Percentiles rank a stretch among this genome's conserved stretches.
These are phyloP conservation scores for Teratosphaeria epicoccoides DNA, from an alignment of 2,329 filamentous ascomycete species.

Conservation along the genomic window DNA sequence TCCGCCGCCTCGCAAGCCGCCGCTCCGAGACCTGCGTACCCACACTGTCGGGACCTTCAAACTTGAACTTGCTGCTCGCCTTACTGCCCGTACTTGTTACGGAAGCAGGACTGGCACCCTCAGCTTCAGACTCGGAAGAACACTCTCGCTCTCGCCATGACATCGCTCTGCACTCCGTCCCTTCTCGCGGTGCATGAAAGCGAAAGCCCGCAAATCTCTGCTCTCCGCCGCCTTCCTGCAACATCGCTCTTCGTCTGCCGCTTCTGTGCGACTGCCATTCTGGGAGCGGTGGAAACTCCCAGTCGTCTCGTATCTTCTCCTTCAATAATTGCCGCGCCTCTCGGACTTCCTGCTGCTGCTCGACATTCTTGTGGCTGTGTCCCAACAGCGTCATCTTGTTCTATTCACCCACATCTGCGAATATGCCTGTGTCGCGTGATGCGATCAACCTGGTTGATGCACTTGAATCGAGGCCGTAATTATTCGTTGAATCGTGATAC, in stretches of 20 bases:
- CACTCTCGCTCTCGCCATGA: constrained; percentile 37
- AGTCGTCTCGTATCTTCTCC: constrained; percentile 35
- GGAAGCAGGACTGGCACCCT: constrained; percentile 8
- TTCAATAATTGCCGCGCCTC: constrained; percentile 33
- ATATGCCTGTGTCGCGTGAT: neutral
- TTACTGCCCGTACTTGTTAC: constrained; percentile 6
- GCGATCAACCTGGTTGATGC: neutral
- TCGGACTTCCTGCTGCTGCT: constrained; percentile 33
- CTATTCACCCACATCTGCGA: too few species aligned
- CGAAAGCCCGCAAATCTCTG: constrained; percentile 21
- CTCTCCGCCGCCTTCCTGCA: neutral
- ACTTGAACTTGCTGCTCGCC: constrained; percentile 27
- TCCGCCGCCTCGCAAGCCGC: constrained; percentile 25
- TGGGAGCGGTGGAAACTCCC: constrained; percentile 31
- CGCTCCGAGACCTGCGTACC: constrained; percentile 25
- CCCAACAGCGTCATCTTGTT: constrained; percentile 20
- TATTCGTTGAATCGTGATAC: neutral
- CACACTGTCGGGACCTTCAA: constrained; percentile 37
- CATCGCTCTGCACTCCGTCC: constrained; percentile 23
- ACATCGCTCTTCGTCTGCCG: neutral
- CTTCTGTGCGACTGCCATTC: constrained; percentile 14
- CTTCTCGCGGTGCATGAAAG: constrained; percentile 13
- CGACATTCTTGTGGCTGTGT: constrained; percentile 10
- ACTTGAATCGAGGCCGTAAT: neutral
- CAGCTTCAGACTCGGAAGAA: constrained; percentile 21